Evolutionary conservation across 805 yeast genomes (phyloP).

Genomic region (Spathaspora sp.): DNA sequence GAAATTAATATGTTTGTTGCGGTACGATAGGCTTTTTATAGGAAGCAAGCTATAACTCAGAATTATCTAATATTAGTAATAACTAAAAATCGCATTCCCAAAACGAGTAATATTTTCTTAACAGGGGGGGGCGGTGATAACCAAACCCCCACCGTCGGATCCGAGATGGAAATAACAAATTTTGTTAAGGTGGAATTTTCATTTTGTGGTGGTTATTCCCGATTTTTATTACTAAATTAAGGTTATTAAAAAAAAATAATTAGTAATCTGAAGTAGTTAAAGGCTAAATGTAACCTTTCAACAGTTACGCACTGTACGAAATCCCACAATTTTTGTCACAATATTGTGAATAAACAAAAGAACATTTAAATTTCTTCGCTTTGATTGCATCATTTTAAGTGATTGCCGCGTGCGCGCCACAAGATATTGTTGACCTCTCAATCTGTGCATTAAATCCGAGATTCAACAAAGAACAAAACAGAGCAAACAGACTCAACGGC

Average conservation of each 20-base stretch:
- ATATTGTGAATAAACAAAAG: too few relatives aligned
- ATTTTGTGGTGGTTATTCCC: neutral
- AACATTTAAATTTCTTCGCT: neutral
- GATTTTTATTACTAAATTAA: neutral
- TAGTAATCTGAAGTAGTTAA: neutral
- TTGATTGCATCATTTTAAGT: neutral
- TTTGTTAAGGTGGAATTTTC: neutral
- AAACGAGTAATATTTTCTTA: too few relatives aligned
- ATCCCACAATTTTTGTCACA: neutral
- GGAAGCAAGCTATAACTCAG: too few relatives aligned
- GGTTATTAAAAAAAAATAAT: neutral
- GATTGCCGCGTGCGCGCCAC: neutral
- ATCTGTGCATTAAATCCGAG: neutral
- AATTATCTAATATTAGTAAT: too few relatives aligned
- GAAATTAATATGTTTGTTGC: too few relatives aligned
- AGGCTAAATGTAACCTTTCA: neutral
- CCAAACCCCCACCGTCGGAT: neutral
- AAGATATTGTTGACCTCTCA: neutral
- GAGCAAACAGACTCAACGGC: neutral
- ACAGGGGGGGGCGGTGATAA: neutral
- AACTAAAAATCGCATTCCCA: too few relatives aligned
- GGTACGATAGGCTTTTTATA: too few relatives aligned
- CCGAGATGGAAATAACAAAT: neutral
- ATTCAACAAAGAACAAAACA: neutral
- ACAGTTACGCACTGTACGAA: neutral